phyloP scores from a whole-genome alignment of 2,329 filamentous ascomycete genomes.

The Aspergillus viridinutans region DNA sequence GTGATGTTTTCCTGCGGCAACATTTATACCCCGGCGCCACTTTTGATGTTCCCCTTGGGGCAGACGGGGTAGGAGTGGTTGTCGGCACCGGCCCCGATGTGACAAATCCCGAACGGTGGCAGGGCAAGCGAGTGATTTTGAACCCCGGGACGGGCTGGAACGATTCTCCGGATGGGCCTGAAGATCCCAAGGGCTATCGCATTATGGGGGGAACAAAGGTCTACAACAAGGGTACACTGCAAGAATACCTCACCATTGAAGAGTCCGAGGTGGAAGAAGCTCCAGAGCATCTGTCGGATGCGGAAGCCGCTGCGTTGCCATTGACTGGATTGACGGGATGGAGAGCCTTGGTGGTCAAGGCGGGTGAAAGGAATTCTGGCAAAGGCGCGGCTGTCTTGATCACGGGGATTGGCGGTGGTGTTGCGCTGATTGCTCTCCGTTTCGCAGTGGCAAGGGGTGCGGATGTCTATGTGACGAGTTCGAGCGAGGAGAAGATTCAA shows the following conservation, averaged over 20 bases:
- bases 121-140: conserved; percentile 68
- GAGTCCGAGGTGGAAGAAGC: conserved; percentile 70
- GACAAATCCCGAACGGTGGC: conserved; percentile 50
- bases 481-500: conserved; percentile 69
- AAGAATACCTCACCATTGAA: conserved; percentile 67
- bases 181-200: conserved; percentile 47
- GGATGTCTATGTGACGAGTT: conserved; percentile 77
- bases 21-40: conserved; percentile 83
- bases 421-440: conserved; percentile 75
- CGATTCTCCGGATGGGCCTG: conserved; percentile 66
- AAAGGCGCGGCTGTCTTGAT: conserved; percentile 71
- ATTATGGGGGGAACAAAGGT: conserved; percentile 56
- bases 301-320: conserved; percentile 78
- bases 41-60: conserved; percentile 72
- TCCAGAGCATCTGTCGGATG: conserved; percentile 66
- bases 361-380: conserved; percentile 50
- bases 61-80: conserved; percentile 78
- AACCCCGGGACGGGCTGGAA: conserved; percentile 77
- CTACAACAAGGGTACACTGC: conserved; percentile 65
- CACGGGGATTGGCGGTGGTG: conserved; percentile 89
- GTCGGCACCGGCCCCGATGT: conserved; percentile 56
- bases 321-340: conserved; percentile 83
- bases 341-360: conserved; percentile 80
- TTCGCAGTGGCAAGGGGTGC: conserved; percentile 73
- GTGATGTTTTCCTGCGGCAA: conserved; percentile 90